Conservation (phyloP, 495 filamentous ascomycete genomes). For the Hypoxylon fuscum region DNA sequence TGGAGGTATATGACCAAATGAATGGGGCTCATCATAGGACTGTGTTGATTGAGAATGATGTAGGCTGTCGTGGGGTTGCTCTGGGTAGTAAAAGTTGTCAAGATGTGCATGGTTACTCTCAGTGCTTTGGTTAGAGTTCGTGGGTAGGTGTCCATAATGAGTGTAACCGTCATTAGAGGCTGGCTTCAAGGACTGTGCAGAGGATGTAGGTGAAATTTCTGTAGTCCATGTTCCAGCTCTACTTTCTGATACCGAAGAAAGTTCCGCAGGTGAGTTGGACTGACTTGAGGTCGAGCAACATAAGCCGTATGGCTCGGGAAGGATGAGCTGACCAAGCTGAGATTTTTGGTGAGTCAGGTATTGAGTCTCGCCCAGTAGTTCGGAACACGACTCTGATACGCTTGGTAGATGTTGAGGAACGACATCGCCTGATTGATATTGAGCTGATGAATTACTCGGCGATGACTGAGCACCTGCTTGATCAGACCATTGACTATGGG, state of each 20-base stretch:
- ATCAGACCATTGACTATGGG: neutral
- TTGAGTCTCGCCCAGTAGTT: neutral
- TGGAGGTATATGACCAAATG: neutral
- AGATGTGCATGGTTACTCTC: neutral
- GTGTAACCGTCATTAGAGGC: neutral
- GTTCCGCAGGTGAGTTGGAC: neutral
- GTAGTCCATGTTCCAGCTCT: neutral
- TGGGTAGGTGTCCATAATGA: neutral
- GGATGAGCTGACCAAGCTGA: neutral
- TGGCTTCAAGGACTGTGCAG: neutral
- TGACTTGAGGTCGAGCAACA: neutral
- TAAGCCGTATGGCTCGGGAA: neutral
- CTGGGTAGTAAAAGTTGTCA: neutral
- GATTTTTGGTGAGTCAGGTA: neutral
- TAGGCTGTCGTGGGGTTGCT: neutral
- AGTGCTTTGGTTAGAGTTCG: neutral
- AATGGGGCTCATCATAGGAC: neutral
- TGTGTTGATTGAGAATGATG: neutral
- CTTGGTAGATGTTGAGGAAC: neutral
- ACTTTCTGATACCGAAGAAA: neutral
- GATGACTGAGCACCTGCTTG: neutral
- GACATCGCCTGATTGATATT: neutral
- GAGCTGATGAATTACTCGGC: neutral
- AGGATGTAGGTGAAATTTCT: neutral
- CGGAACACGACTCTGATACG: neutral